phyloP scores from a whole-genome alignment of 2,329 filamentous ascomycete species.

The Arthrinium puccinioides region DNA sequence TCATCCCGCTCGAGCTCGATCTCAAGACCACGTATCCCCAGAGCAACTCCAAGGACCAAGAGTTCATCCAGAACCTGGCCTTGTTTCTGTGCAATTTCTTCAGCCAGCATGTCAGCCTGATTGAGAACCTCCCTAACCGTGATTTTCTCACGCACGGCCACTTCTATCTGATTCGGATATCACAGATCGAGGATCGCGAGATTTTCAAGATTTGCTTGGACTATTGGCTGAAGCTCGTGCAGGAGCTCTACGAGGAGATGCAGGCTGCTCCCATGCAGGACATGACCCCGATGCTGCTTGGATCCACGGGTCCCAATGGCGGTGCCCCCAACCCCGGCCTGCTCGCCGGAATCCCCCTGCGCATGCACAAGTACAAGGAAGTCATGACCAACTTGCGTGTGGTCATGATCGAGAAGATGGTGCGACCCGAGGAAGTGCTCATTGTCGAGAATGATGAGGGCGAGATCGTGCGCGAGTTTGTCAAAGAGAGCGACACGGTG shows the following conservation, averaged over 20 bases:
- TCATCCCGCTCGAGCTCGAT: slow-evolving; percentile 85
- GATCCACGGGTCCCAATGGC: slow-evolving; percentile 63
- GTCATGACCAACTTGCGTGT: slow-evolving; percentile 88
- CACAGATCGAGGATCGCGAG: slow-evolving; percentile 95
- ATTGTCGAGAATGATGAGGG: slow-evolving; percentile 99
- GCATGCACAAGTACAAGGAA: slow-evolving; percentile 97
- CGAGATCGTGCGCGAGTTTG: slow-evolving; percentile 97
- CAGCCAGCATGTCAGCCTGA: slow-evolving; percentile 85
- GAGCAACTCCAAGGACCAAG: slow-evolving; percentile 89
- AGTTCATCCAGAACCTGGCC: slow-evolving; percentile 95
- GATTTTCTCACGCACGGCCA: slow-evolving; percentile 95
- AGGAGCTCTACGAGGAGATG: slow-evolving; percentile 98
- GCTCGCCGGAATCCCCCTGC: slow-evolving; percentile 84
- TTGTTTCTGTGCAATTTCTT: slow-evolving; percentile 98
- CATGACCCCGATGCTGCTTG: slow-evolving; percentile 81
- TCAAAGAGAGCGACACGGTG: slow-evolving; percentile 98
- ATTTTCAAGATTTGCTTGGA: slow-evolving; percentile 99
- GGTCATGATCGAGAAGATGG: slow-evolving; percentile 99
- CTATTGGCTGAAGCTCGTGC: slow-evolving; percentile 98
- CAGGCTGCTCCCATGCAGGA: slow-evolving; percentile 91
- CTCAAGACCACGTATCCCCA: slow-evolving; percentile 85
- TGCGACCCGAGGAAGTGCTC: slow-evolving; percentile 91
- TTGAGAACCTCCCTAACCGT: slow-evolving; percentile 90
- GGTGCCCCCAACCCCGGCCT: slow-evolving; percentile 79
- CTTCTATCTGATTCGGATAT: slow-evolving; percentile 97